Percentiles rank a stretch among this genome's conserved stretches.
phyloP scores from a whole-genome alignment of 306 rosid genomes.

The Hippophae tibetana region DNA sequence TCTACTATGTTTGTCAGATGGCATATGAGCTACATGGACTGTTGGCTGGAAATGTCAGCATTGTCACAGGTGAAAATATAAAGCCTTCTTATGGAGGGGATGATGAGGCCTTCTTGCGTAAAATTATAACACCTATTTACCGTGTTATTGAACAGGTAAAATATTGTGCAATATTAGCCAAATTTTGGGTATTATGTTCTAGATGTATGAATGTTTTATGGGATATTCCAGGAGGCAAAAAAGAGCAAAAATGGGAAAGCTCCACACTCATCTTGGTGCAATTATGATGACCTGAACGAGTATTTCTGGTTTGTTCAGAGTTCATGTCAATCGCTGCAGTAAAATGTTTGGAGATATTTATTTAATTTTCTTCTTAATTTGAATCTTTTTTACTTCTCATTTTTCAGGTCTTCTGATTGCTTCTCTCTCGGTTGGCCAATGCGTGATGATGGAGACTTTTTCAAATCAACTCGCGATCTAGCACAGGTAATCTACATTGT shows the following conservation, averaged over 20 bases:
- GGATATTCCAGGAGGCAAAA: conserved; percentile 55
- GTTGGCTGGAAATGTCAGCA: conserved; percentile 98
- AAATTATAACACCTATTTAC: conserved; percentile 77
- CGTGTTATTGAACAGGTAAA: conserved; percentile 70
- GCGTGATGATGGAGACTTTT: conserved; percentile 96
- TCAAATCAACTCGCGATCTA: conserved; percentile 62
- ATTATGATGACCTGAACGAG: conserved; percentile 92
- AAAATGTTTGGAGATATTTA: conserved; percentile 15
- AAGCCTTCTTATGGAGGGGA: conserved; percentile 99
- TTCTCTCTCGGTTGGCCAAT: conserved; percentile 99
- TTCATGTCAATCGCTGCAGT: conserved; percentile 15
- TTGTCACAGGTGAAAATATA: conserved; percentile 95
- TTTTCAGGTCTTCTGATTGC: conserved; percentile 71
- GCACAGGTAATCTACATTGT: conserved; percentile 37
- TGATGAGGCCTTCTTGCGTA: conserved; percentile 87
- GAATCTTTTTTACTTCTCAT: conserved; percentile 7
- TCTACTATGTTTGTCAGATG: conserved; percentile 46
- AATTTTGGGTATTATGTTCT: conserved; percentile 19
- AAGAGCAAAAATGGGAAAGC: conserved; percentile 68
- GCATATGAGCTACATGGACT: conserved; percentile 94
- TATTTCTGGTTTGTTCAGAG: conserved; percentile 76
- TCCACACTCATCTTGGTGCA: conserved; percentile 81
- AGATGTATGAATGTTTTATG: conserved; percentile 8
- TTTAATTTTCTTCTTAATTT: conserved; percentile 12
- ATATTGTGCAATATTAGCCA: conserved; percentile 10